Evolutionary conservation across 148 eudicot species (phyloP), one percentile per base, ranked within the genome.

Genomic region (Linanthus parryae): DNA sequence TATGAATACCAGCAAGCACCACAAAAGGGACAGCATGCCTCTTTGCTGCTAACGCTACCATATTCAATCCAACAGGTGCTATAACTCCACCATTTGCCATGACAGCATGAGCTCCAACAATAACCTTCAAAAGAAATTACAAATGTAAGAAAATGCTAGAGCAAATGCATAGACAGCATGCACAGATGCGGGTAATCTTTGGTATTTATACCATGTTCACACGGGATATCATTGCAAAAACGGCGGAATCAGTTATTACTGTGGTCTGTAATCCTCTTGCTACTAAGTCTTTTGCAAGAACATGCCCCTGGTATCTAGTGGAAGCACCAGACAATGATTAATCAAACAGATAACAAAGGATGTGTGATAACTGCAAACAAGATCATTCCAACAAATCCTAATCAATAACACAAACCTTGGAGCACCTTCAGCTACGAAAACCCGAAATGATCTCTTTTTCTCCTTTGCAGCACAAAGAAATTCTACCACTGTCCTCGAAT

Each of bases 11-110:
- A 52, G 88, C 95, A 58, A 92, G 95, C 21, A 92, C 99, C 57
- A 88, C 99, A 72, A 92, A 92, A 24, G 99, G 99, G 53, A 92
- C 99, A 28, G 99, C 96, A 61, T 92, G 99, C 69, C 96, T 84
- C 72, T 92, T 88, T 59, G 99, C 99, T 26, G 99, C 96, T 48
- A 92, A 75, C 56, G 99, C 99, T 55, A 87, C 87, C 99, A 92
- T 84, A 78, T 92, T 88, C 75, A 92, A 68, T 47, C 99, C 99
- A 69, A 92, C 94, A 46, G 96, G 96, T 54, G 99, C 95, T 48
- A 92, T 73, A 54, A 92, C 70, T 51, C 99, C 96, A 54, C 99
- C 99, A 78, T 92, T 92, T 36, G 96, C 95, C 99, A 92, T 92
- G 64, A 92, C 78, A 58, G 95, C 96, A 78, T 92, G 99, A 76